Evolutionary conservation across 228 moss, liverwort and hornwort species (phyloP).

Genomic region (Sphagnum fallax): DNA sequence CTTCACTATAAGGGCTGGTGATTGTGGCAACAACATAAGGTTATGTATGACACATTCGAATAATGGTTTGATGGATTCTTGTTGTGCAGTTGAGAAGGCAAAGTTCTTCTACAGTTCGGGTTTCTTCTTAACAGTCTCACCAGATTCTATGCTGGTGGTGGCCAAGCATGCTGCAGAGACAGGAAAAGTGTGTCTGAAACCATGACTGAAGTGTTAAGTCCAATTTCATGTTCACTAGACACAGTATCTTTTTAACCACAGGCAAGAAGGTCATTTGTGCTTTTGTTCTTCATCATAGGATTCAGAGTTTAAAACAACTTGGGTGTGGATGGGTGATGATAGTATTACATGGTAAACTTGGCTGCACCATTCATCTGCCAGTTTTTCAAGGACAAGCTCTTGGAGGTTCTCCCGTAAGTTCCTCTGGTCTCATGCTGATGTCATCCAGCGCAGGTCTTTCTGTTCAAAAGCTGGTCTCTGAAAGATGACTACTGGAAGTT

Average conservation of each 20-base stretch:
- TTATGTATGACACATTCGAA: too few species aligned
- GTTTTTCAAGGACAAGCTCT: conserved; percentile 69
- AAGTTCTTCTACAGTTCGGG: conserved; percentile 89
- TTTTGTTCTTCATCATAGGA: too few species aligned
- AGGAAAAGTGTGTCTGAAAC: conserved; percentile 48
- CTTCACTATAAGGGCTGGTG: too few species aligned
- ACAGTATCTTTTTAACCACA: too few species aligned
- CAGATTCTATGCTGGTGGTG: conserved; percentile 67
- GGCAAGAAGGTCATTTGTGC: too few species aligned
- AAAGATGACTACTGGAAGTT: too few species aligned
- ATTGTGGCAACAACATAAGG: too few species aligned
- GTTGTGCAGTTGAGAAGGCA: conserved; percentile 71
- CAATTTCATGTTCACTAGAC: too few species aligned
- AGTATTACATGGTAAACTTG: conserved; percentile 87
- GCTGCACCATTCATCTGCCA: conserved; percentile 92
- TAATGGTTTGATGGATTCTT: too few species aligned
- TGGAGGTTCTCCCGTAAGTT: conserved; percentile 64
- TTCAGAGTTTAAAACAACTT: background rate
- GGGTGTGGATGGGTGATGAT: conserved; percentile 1
- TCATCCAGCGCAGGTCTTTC: too few species aligned
- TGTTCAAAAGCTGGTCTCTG: too few species aligned
- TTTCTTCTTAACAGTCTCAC: conserved; percentile 88
- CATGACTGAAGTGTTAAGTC: too few species aligned
- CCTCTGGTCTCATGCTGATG: background rate
- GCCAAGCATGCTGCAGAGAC: conserved; percentile 83